Percentiles rank a stretch among this genome's conserved stretches.
Evolutionary conservation across 805 yeast genomes (phyloP).

Genomic region (Cyberlindnera americana): DNA sequence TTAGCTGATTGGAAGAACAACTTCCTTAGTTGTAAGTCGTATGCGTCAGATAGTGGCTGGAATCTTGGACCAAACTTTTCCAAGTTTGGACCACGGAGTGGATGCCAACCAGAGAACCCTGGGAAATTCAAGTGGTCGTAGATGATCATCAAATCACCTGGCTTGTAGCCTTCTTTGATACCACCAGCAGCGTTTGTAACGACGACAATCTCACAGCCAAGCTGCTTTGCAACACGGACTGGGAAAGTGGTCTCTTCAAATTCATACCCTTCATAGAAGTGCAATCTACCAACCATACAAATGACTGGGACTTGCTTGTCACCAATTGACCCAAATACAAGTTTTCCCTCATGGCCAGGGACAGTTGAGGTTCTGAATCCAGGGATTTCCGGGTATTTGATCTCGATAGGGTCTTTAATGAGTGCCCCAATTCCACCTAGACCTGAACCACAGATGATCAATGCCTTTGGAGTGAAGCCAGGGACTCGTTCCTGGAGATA

Average conservation of each 20-base stretch:
- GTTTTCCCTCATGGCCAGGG: slow-evolving; percentile 82
- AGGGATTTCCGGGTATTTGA: slow-evolving; percentile 70
- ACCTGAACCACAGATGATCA: slow-evolving; percentile 94
- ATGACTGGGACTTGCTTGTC: slow-evolving; percentile 69
- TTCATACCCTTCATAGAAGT: slow-evolving; percentile 89
- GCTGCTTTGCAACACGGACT: slow-evolving; percentile 62
- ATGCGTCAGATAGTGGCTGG: slow-evolving; percentile 85
- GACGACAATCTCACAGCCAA: slow-evolving; percentile 61
- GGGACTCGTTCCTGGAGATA: slow-evolving; percentile 13
- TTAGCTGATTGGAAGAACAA: slow-evolving; percentile 53
- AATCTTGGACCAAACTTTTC: slow-evolving; percentile 82
- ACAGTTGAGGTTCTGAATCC: slow-evolving; percentile 82
- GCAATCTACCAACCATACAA: slow-evolving; percentile 92
- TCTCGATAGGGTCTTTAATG: slow-evolving; percentile 37
- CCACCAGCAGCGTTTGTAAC: slow-evolving; percentile 99
- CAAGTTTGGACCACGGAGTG: slow-evolving; percentile 83
- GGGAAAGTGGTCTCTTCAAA: slow-evolving; percentile 83
- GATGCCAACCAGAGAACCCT: slow-evolving; percentile 85
- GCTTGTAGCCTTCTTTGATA: slow-evolving; percentile 55
- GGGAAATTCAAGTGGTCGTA: slow-evolving; percentile 89
- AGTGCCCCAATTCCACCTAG: slow-evolving; percentile 75
- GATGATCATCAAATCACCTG: slow-evolving; percentile 91
- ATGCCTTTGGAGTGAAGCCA: slow-evolving; percentile 49
- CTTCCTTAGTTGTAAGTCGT: slow-evolving; percentile 68
- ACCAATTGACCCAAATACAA: slow-evolving; percentile 77